These are phyloP conservation scores for Nepenthes mirabilis DNA, from an alignment of 148 eudicot genomes.

Conservation along the genomic window DNA sequence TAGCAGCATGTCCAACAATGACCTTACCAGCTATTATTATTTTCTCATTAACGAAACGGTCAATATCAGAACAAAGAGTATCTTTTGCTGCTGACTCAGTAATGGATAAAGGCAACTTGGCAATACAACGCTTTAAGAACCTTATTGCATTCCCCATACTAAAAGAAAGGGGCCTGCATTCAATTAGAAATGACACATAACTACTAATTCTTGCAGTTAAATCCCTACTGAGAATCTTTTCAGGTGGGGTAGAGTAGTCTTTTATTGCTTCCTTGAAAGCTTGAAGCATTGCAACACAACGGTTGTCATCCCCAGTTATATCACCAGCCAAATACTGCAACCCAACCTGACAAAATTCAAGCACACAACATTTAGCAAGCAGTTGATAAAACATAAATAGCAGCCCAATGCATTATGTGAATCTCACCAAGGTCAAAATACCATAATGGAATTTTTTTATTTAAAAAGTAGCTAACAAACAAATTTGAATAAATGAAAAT, in stretches of 20 bases:
- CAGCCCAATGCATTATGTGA: not conserved
- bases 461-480: no score
- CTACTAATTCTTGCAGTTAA: slow-evolving; percentile 57
- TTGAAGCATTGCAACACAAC: slow-evolving; percentile 79
- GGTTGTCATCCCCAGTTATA: slow-evolving; percentile 55
- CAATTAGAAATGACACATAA: slow-evolving; percentile 64
- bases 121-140: slow-evolving; percentile 48
- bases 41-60: slow-evolving; percentile 61
- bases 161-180: slow-evolving; percentile 83
- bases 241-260: slow-evolving; percentile 66
- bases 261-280: slow-evolving; percentile 71
- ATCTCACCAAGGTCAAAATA: no score
- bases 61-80: slow-evolving; percentile 45
- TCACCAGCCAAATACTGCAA: slow-evolving; percentile 57
- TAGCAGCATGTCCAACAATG: slow-evolving; percentile 57
- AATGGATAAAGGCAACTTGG: slow-evolving; percentile 37
- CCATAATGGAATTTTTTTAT: no score
- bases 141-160: slow-evolving; percentile 96
- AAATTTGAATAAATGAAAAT: no score
- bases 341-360: slow-evolving; percentile 53
- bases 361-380: not conserved
- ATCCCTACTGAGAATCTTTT: slow-evolving; percentile 61
- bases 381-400: not conserved
- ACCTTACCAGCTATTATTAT: slow-evolving; percentile 68
- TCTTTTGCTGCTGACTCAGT: slow-evolving; percentile 71